Conservation (phyloP, 768 basidiomycete genomes). For the Cyathus striatus region DNA sequence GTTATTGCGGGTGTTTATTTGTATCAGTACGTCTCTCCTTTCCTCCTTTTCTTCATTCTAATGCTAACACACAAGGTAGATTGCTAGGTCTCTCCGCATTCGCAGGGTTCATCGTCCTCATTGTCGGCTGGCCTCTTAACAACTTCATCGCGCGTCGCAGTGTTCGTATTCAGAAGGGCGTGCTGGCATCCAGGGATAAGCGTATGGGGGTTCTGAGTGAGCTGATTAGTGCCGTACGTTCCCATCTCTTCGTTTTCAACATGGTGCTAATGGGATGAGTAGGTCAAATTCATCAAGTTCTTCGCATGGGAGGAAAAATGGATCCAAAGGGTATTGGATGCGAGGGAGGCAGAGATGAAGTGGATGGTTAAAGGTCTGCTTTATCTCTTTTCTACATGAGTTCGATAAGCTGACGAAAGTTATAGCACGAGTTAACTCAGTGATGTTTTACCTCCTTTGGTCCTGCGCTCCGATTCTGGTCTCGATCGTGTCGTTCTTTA, state of each 20-base stretch:
- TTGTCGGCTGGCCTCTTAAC: constrained; percentile 70
- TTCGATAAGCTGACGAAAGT: constrained; percentile 1
- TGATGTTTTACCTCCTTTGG: constrained; percentile 74
- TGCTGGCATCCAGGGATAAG: constrained; percentile 61
- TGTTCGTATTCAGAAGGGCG: constrained; percentile 55
- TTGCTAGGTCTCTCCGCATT: constrained; percentile 70
- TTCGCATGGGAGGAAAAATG: constrained; percentile 80
- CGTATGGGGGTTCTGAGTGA: constrained; percentile 78
- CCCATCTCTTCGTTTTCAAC: neutral
- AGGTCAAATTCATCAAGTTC: constrained; percentile 79
- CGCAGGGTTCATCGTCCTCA: constrained; percentile 64
- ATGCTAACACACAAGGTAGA: constrained; percentile 12
- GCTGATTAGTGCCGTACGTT: constrained; percentile 58
- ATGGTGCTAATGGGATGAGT: neutral
- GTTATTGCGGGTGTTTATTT: constrained; percentile 68
- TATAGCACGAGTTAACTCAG: constrained; percentile 63
- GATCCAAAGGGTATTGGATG: constrained; percentile 60
- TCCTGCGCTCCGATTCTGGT: constrained; percentile 72
- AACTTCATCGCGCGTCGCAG: constrained; percentile 56
- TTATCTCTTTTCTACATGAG: neutral
- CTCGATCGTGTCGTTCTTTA: constrained; percentile 75
- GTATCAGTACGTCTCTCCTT: constrained; percentile 54
- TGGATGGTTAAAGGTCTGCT: constrained; percentile 69
- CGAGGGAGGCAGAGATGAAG: constrained; percentile 63
- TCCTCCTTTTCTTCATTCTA: neutral